Evolutionary conservation across 2,329 filamentous ascomycete genomes (phyloP), one percentile per base, ranked within the genome.

Genomic region (Fusarium subglutinans): DNA sequence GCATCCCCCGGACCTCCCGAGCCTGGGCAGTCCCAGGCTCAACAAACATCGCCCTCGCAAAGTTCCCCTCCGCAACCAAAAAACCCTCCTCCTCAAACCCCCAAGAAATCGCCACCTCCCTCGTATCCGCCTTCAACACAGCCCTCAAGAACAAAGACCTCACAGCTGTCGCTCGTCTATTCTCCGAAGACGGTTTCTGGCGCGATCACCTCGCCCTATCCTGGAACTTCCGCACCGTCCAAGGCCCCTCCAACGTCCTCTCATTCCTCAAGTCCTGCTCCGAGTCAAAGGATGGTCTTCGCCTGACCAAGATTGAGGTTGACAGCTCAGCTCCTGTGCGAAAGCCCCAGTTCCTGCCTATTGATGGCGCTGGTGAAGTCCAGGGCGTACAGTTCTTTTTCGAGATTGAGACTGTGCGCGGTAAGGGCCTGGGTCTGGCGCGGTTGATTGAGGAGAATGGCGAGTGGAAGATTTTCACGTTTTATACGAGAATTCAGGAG

Each of bases 381-480:
- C 83, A 82, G 40, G 89, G 89, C 4, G 82, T 94, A 0, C 84
- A 88, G 55, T 88, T 89, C 66, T 91, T 90, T 73, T 81, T 91
- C 56, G 84, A 79, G 0, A 81, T 91, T 26, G 84, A 87, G 6
- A 91, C 88, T 0, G 81, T 83, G 10, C 74, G 88, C 3, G 91
- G 91, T 1, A 73, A 74, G 0, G 92, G 90, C 0, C 80, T 85
- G 3, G 92, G 91, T 3, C 73, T 93, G 4, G 83, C 88, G 0
- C 83, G 89, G 8, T 79, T 93, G 1, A 83, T 86, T 0, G 79
- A 85, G 43, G 78, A 85, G 30, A 81, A 84, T 54, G 82, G 79
- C 0, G 41, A 66, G 6, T 93, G 90, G 90, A 91, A 90, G 77
- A 87, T 90, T 1, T 92, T 89, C 70, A 91, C 90, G 3, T 75